Base-by-base conservation (phyloP, 768 basidiomycete species). In the Pholiota microspora region DNA sequence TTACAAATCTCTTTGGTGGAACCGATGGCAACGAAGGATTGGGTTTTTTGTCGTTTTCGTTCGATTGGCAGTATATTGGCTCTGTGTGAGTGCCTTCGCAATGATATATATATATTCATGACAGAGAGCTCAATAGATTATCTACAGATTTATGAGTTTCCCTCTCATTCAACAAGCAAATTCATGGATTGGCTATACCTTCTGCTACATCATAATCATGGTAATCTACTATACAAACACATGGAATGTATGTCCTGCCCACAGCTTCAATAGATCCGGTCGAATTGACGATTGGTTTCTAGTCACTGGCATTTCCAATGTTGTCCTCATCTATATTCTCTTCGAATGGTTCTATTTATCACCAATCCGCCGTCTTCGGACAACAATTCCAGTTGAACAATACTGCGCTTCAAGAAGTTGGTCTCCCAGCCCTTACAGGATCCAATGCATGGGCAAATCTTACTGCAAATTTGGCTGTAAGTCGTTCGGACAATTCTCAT, bases 41-140 rank as follows among this genome's bases (percentile, higher is more conserved):
- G 35, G 86, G 86, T 0, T 61, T 88, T 16, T 52, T 83, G 35
- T 80, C 78, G 29, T 54, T 88, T 36, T 81, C 81, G n/a, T 77
- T 88, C 44, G 86, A 88, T 60, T 89, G 84, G 84, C 82, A 84
- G 56, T 84, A 84, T 58, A 82, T 85, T 57, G 77, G 77, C 0
- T 81, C 82, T 13, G 32, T 25, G 69, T 76, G 59, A 24, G 68
- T 60, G 10, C 32, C 13, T 13, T 23, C 56, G 42, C 3, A 13
- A 40, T 40, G 4, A 32, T 34, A 44, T 0, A 45, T 16, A 27
- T 7, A 29, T 48, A 2, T 28, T 24, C 13, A 21, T n/a, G n/a
- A n/a, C n/a, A n/a, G n/a, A n/a, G n/a, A n/a, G n/a, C n/a, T n/a
- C n/a, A n/a, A n/a, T n/a, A n/a, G n/a, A n/a, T n/a, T n/a, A n/a